These are phyloP conservation scores for Microthlaspi erraticum DNA, from an alignment of 345 rosid genomes.

Conservation along the genomic window DNA sequence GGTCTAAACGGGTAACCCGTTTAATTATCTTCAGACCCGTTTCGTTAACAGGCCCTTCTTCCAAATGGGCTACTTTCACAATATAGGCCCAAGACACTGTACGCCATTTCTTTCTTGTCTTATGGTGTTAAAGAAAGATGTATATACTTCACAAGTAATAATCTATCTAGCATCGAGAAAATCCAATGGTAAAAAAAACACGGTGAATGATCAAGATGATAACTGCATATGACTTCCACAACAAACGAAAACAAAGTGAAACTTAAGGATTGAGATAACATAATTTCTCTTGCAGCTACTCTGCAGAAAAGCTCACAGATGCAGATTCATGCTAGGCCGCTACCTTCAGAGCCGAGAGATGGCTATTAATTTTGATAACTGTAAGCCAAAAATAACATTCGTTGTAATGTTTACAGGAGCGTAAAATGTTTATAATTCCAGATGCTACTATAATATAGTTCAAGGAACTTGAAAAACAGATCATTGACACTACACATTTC, in stretches of 20 bases:
- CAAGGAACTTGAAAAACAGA: too few species aligned
- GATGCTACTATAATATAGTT: conserved; percentile 1
- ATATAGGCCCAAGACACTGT: conserved; percentile 1
- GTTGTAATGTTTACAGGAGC: too few species aligned
- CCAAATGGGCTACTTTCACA: too few species aligned
- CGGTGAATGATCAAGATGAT: neutral
- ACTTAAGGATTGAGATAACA: conserved; percentile 6
- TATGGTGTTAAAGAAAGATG: conserved; percentile 4
- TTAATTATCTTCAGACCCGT: too few species aligned
- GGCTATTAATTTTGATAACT: neutral
- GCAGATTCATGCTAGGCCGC: neutral
- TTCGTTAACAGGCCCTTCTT: too few species aligned
- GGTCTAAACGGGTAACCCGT: too few species aligned
- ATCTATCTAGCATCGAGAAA: neutral
- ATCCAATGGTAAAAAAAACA: neutral
- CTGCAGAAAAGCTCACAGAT: conserved; percentile 2
- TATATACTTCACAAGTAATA: conserved; percentile 26
- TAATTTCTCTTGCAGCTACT: conserved; percentile 18
- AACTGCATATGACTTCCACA: conserved; percentile 3
- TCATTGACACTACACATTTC: conserved; percentile 20
- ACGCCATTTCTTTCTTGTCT: conserved; percentile 30
- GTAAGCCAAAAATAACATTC: conserved; percentile 9
- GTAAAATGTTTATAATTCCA: too few species aligned
- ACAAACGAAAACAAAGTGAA: neutral
- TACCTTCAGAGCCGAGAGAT: neutral